Evolutionary conservation across 139 green algal genomes (phyloP), one percentile per base, ranked within the genome.

Genomic region (Chlorella ohadii): DNA sequence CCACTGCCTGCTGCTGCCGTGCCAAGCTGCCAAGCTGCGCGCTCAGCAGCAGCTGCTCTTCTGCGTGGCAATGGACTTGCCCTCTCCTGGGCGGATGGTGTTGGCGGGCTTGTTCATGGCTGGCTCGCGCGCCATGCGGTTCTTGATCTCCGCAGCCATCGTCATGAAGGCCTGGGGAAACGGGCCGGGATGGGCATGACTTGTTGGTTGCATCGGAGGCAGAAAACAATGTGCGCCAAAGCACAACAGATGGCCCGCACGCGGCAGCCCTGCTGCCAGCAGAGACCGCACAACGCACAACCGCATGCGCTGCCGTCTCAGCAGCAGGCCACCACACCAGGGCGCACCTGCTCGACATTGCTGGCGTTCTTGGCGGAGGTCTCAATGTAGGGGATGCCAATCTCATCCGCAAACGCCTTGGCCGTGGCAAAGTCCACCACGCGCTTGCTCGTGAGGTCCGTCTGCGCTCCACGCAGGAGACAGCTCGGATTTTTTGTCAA

Each of bases 101-200:
- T 82, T 93, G n/a, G 89, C 89, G 15, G 90, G 91, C 85, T 93
- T 93, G 56, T 90, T 91, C 39, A 95, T 87, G 63, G 93, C 91
- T 16, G 96, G 96, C 91, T 98, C 94, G 47, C 86, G 94, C 17
- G 95, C 95, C 96, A 98, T 98, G 84, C 96, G 94, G 89, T 98
- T 98, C 94, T 99, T 99, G 92, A 99, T 99, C 89, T 99, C 97
- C 65, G 93, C 96, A 23, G 97, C 97, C 97, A 99, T 99, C 31
- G 96, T 99, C 97, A 99, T 99, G 93, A 99, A 99, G 20, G 97
- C 97, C 89, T 98, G 93, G 31, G 33, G 34, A 38, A 20, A 11
- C 59, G 22, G 27, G 59, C 25, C 20, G 23, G 28, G 28, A 22
- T 31, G 59, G 31, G 59, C 59, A 33, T n/a, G n/a, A n/a, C n/a